phyloP scores from a whole-genome alignment of 208 protist species.

The Leishmania mexicana region DNA sequence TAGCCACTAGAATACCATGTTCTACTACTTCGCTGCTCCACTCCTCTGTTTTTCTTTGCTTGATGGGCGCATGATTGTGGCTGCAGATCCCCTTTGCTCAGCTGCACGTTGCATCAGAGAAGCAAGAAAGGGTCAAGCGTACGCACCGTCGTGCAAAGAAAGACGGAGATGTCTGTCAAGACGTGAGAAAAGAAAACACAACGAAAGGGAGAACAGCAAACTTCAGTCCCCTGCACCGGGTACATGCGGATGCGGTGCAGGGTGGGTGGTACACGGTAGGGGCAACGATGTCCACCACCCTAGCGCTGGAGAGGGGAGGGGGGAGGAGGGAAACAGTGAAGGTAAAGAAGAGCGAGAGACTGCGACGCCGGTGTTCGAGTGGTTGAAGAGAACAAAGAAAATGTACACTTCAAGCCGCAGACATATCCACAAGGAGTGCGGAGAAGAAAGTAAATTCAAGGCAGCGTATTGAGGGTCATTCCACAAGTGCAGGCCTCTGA shows the following conservation, averaged over 20 bases:
- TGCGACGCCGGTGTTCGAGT: background rate
- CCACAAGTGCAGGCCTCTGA: background rate
- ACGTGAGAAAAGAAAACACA: background rate
- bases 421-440: background rate
- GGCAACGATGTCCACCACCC: background rate
- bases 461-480: background rate
- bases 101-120: background rate
- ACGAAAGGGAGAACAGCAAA: background rate
- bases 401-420: background rate
- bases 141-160: background rate
- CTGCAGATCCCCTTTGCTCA: background rate
- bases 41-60: background rate
- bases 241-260: background rate
- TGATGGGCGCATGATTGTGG: background rate
- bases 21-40: background rate
- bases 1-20: background rate
- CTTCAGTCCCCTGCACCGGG: background rate
- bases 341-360: background rate
- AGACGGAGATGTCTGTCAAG: background rate
- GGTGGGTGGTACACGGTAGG: too few species aligned
- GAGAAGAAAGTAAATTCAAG: conserved; percentile 13
- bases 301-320: background rate
- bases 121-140: background rate
- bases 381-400: background rate
- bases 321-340: background rate